Evolutionary conservation across 73 alveolate species (phyloP).

Genomic region (Tetrahymena elliotti): DNA sequence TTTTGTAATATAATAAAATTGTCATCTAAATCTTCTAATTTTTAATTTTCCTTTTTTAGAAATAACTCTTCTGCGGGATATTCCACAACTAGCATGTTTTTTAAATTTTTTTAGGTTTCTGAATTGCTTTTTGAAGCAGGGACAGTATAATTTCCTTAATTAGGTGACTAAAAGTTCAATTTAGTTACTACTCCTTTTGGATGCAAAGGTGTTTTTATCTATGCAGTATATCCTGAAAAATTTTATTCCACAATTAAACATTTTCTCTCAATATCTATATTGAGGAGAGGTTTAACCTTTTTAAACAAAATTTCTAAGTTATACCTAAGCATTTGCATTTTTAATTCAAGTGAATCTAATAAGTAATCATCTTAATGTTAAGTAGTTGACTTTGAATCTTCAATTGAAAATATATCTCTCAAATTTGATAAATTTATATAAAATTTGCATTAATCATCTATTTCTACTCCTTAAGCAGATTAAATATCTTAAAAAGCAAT

Average conservation of each 20-base stretch:
- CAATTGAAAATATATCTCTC: not conserved
- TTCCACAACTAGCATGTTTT: not conserved
- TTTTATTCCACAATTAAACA: not conserved
- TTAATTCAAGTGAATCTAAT: not conserved
- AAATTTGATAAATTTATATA: not conserved
- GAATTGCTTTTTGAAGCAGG: not conserved
- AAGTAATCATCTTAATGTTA: not conserved
- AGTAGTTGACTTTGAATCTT: not conserved
- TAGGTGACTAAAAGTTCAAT: not conserved
- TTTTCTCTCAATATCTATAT: not conserved
- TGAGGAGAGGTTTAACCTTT: not conserved
- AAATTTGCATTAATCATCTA: not conserved
- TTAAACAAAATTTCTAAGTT: not conserved
- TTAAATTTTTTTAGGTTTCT: not conserved
- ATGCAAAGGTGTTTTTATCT: not conserved
- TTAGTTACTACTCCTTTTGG: not conserved
- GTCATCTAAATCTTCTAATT: not conserved
- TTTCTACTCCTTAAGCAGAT: not conserved
- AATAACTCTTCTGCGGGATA: not conserved
- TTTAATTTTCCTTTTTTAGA: not conserved
- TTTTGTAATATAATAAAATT: not conserved
- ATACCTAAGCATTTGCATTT: not conserved
- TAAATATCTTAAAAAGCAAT: not conserved
- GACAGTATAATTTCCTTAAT: not conserved
- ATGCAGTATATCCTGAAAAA: not conserved